Evolutionary conservation across 306 rosid genomes (phyloP).

Genomic region (Elaeagnus macrophylla): DNA sequence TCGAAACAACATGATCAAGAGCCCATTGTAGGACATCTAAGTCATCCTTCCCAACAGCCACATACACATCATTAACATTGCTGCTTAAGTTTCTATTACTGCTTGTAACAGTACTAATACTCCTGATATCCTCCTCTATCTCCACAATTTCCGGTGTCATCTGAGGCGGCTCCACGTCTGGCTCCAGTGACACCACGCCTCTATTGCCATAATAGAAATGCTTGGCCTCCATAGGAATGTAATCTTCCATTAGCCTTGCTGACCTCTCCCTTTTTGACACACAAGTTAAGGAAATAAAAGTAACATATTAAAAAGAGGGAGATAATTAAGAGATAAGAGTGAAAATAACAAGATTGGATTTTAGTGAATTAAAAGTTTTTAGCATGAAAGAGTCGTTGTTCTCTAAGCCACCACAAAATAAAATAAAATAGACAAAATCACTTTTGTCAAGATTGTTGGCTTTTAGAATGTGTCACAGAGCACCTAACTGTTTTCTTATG

Average conservation of each 20-base stretch:
- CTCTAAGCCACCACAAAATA: constrained; percentile 32
- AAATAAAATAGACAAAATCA: constrained; percentile 26
- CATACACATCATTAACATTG: constrained; percentile 45
- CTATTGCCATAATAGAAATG: constrained; percentile 20
- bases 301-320: background rate
- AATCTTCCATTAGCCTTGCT: constrained; percentile 35
- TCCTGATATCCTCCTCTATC: constrained; percentile 38
- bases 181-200: constrained; percentile 39
- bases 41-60: constrained; percentile 68
- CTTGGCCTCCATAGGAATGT: constrained; percentile 26
- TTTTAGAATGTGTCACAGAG: constrained; percentile 35
- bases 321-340: constrained; percentile 6
- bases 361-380: constrained; percentile 25
- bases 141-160: constrained; percentile 43
- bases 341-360: constrained; percentile 29
- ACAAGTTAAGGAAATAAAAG: background rate
- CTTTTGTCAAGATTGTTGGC: constrained; percentile 33
- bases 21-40: constrained; percentile 62
- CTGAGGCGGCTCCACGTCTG: constrained; percentile 35
- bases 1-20: constrained; percentile 53
- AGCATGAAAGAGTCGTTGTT: constrained; percentile 30
- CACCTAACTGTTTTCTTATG: background rate
- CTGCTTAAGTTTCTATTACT: constrained; percentile 12
- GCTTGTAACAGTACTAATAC: constrained; percentile 8
- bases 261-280: background rate